These are phyloP conservation scores for Penicillium waksmanii DNA, from an alignment of 495 filamentous ascomycete genomes.

Conservation along the genomic window DNA sequence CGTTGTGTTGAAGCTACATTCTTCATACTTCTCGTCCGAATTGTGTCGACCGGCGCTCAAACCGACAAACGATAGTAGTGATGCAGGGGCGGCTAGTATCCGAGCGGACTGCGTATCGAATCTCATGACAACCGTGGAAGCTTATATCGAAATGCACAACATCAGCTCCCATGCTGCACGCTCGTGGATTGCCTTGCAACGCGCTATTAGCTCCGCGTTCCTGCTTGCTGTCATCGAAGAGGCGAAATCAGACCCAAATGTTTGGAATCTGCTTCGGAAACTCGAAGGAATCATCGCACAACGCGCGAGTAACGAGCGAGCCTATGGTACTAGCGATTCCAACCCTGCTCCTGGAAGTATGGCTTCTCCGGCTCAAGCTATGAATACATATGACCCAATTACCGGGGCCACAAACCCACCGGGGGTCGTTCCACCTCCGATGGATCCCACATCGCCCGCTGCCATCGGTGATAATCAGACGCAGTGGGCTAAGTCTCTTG, in stretches of 20 bases:
- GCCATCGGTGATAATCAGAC: constrained; percentile 42
- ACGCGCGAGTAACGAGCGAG: constrained; percentile 41
- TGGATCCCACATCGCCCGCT: constrained; percentile 34
- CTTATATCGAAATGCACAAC: constrained; percentile 51
- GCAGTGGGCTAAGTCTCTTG: constrained; percentile 52
- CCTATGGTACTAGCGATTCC: constrained; percentile 29
- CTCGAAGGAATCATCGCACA: constrained; percentile 50
- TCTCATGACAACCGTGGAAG: constrained; percentile 49
- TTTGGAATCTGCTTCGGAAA: constrained; percentile 44
- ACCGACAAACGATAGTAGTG: constrained; percentile 30
- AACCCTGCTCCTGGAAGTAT: constrained; percentile 19
- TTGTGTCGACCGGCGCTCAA: constrained; percentile 63
- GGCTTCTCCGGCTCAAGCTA: constrained; percentile 24
- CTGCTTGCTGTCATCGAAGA: constrained; percentile 51
- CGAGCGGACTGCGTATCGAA: constrained; percentile 47
- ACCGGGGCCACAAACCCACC: constrained; percentile 36
- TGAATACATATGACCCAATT: constrained; percentile 35
- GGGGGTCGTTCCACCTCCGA: constrained; percentile 22
- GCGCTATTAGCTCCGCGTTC: constrained; percentile 53
- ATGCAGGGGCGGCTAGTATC: constrained; percentile 46
- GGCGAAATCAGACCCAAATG: constrained; percentile 41
- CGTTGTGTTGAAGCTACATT: constrained; percentile 59
- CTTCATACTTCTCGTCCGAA: constrained; percentile 62
- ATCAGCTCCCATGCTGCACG: constrained; percentile 48
- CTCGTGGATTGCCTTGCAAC: constrained; percentile 52